phyloP scores from a whole-genome alignment of 257 asterid species.

The Ligustrum vulgare region DNA sequence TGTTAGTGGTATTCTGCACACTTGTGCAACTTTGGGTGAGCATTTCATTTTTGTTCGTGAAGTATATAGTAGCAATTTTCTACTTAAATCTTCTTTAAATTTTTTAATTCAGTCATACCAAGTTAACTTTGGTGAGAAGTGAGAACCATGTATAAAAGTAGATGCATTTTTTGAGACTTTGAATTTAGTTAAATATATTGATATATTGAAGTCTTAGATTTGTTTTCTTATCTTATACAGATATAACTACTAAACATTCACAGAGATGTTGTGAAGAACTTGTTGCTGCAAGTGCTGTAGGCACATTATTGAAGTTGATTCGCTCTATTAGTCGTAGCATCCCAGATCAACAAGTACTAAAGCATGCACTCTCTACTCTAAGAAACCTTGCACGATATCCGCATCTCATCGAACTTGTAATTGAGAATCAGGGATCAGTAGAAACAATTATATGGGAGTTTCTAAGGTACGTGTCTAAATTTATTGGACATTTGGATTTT shows the following conservation, averaged over 20 bases:
- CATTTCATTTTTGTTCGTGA: neutral
- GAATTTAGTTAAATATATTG: neutral
- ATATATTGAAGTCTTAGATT: neutral
- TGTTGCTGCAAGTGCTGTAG: conserved; percentile 82
- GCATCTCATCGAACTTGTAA: conserved; percentile 46
- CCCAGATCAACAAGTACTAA: conserved; percentile 91
- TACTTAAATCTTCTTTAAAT: neutral
- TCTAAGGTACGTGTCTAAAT: conserved; percentile 41
- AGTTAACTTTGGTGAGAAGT: neutral
- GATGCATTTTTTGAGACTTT: no score
- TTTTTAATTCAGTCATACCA: neutral
- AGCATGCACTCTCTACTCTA: conserved; percentile 84
- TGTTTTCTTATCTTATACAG: conserved; percentile 39
- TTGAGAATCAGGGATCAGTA: conserved; percentile 52
- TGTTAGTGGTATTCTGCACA: conserved; percentile 78
- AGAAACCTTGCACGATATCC: conserved; percentile 86
- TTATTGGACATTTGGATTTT: neutral
- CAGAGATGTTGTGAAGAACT: conserved; percentile 90
- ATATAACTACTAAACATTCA: conserved; percentile 87
- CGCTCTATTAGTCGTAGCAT: conserved; percentile 88
- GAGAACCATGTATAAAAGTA: neutral
- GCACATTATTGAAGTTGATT: conserved; percentile 63
- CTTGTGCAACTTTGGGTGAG: conserved; percentile 85
- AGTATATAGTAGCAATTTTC: neutral
- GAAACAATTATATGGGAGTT: conserved; percentile 68